Base-by-base conservation (phyloP, 257 asterid species). In the Nemophila menziesii region DNA sequence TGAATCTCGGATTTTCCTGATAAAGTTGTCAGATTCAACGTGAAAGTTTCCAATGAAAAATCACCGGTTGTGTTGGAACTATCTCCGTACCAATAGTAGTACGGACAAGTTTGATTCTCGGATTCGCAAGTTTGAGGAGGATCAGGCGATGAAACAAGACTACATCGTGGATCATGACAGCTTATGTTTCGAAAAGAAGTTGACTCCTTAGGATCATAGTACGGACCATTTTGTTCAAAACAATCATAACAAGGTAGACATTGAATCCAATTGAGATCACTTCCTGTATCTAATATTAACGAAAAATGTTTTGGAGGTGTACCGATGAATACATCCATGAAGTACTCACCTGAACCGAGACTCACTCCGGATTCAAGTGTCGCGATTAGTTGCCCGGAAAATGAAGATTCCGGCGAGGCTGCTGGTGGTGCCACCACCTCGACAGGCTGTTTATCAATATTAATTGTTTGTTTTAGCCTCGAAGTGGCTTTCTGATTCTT, bases 51-150 rank as follows among this genome's bases (percentile, higher is more conserved):
- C 0, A 78, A 22, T 1, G 94, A 77, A 7, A 89, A 84, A 55
- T 89, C 97, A 0, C 97, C 97, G 0, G 95, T 89, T 0, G 97
- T 89, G 47, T 83, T 83, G 0, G 97, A 89, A 34, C 92, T 72
- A 38, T 89, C 97, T 1, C 97, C 97, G 16, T 89, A 89, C 97
- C 97, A 89, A 15, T 89, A 89, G 57, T 67, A 89, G 34, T 89
- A 89, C 23, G 93, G 95, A 53, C 95, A 89, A 3, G 71, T 72
- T 57, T 70, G 80, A 16, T 62, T 46, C 38, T 54, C 70, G 4
- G 43, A 36, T 58, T 37, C 61, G 61, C 95, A 83, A 20, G 58
- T 61, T 47, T 5, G 65, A 0, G 86, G 76, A 19, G 89, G 93
- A 3, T 73, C 82, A 27, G 95, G 97, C 52, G 95, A 68, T 5